These are phyloP conservation scores for Physocladia obscura DNA, from an alignment of 192 early-diverging fungal species.

Conservation along the genomic window DNA sequence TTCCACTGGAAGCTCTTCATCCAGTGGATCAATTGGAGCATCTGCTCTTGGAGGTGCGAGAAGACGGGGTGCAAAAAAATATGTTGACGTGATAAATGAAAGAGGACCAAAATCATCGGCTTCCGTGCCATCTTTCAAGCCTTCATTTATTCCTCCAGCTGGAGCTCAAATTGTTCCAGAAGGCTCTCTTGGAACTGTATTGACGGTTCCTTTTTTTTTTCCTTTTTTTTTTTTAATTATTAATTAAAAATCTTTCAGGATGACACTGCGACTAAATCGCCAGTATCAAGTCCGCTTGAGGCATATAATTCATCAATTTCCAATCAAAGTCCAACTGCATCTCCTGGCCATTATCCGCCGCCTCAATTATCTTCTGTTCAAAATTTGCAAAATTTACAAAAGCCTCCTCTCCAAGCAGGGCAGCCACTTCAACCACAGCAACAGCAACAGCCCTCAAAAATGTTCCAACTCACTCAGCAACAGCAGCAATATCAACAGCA, in stretches of 20 bases:
- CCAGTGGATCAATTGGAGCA: background rate
- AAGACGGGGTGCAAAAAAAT: constrained; percentile 41
- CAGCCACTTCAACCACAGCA: background rate
- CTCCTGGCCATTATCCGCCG: background rate
- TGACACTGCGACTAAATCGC: background rate
- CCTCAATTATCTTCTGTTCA: background rate
- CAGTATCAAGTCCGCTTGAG: no score
- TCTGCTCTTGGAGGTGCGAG: constrained; percentile 24
- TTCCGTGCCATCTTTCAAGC: constrained; percentile 9
- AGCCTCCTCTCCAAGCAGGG: background rate
- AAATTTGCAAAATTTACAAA: background rate
- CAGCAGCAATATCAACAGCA: background rate
- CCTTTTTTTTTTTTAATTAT: background rate
- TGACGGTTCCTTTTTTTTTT: background rate
- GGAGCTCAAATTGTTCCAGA: constrained; percentile 21
- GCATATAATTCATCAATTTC: no score
- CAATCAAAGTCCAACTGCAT: background rate
- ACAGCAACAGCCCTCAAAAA: background rate
- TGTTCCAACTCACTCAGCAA: background rate
- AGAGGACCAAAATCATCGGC: constrained; percentile 6
- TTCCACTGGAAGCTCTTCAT: background rate
- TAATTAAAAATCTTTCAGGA: background rate
- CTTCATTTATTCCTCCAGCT: constrained; percentile 13
- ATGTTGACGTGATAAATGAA: constrained; percentile 55
- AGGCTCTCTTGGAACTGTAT: background rate